Conservation (phyloP, 768 basidiomycete genomes). For the Mycena capillaripes region DNA sequence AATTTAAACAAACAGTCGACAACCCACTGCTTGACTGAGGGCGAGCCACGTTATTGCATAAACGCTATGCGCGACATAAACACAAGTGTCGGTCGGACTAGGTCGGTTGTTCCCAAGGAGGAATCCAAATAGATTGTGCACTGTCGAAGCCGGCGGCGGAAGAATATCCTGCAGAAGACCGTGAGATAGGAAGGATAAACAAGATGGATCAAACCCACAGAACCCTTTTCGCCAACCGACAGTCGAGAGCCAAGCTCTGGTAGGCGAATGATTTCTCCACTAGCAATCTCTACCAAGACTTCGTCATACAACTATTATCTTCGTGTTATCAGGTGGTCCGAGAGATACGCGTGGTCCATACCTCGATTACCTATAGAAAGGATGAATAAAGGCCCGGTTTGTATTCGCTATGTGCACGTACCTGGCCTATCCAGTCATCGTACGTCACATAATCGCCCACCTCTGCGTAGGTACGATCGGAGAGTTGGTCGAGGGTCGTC, state of each 20-base stretch:
- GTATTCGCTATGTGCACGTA: slow-evolving; percentile 48
- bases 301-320: slow-evolving; percentile 83
- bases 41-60: slow-evolving; percentile 91
- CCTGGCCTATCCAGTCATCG: slow-evolving; percentile 93
- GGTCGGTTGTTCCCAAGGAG: slow-evolving; percentile 60
- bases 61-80: slow-evolving; percentile 81
- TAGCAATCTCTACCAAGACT: slow-evolving; percentile 77
- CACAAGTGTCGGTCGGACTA: slow-evolving; percentile 70
- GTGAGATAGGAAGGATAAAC: slow-evolving; percentile 17
- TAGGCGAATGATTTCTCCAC: slow-evolving; percentile 74
- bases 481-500: slow-evolving; percentile 71
- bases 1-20: slow-evolving; percentile 7
- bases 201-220: slow-evolving; percentile 57
- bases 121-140: slow-evolving; percentile 61
- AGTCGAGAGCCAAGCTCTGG: slow-evolving; percentile 85
- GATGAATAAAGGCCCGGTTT: slow-evolving; percentile 25
- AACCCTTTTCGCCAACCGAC: slow-evolving; percentile 80
- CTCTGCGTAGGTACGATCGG: slow-evolving; percentile 71
- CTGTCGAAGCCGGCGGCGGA: slow-evolving; percentile 61
- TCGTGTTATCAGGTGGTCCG: slow-evolving; percentile 28
- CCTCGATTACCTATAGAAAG: slow-evolving; percentile 77
- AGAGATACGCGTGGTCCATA: slow-evolving; percentile 49
- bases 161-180: slow-evolving; percentile 71
- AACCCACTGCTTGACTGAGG: slow-evolving; percentile 83
- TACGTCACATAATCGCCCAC: slow-evolving; percentile 87